Evolutionary conservation across 495 filamentous ascomycete species (phyloP).

Genomic region (Aspergillus hancockii): DNA sequence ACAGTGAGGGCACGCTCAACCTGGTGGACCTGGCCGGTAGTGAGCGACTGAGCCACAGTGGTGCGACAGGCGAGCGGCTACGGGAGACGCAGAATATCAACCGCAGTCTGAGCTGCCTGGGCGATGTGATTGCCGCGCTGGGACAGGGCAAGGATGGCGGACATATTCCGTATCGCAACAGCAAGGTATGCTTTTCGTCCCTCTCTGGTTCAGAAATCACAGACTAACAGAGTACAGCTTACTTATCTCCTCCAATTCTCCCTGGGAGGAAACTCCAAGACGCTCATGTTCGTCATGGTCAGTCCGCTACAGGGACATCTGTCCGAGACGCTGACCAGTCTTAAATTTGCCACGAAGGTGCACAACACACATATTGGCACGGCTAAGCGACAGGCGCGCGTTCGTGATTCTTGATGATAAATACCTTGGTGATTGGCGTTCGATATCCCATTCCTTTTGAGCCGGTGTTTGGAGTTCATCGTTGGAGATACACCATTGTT

Average conservation of each 20-base stretch:
- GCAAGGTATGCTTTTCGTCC: slow-evolving; percentile 62
- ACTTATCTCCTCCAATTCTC: slow-evolving; percentile 96
- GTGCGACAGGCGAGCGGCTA: slow-evolving; percentile 79
- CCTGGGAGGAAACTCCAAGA: slow-evolving; percentile 92
- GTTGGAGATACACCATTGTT: slow-evolving; percentile 9
- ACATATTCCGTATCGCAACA: slow-evolving; percentile 93
- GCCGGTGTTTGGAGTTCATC: slow-evolving; percentile 28
- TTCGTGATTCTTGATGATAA: slow-evolving; percentile 46
- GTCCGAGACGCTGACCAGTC: slow-evolving; percentile 88
- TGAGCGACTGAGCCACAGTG: slow-evolving; percentile 83
- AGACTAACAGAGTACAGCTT: slow-evolving; percentile 52
- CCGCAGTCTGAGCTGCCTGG: slow-evolving; percentile 83
- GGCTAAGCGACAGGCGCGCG: slow-evolving; percentile 72
- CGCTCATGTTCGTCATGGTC: slow-evolving; percentile 99
- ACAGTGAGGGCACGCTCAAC: slow-evolving; percentile 91
- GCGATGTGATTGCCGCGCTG: slow-evolving; percentile 90
- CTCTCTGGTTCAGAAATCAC: neutral
- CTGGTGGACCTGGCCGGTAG: slow-evolving; percentile 94
- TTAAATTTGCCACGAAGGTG: slow-evolving; percentile 95
- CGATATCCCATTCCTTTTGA: slow-evolving; percentile 28
- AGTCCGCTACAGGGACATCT: slow-evolving; percentile 89
- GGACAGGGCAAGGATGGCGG: slow-evolving; percentile 82
- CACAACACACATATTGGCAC: slow-evolving; percentile 90
- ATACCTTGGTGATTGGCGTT: slow-evolving; percentile 22
- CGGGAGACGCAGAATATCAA: slow-evolving; percentile 98